Base-by-base conservation (phyloP, 352 stramenopile species). In the Hyphochytrium catenoides region DNA sequence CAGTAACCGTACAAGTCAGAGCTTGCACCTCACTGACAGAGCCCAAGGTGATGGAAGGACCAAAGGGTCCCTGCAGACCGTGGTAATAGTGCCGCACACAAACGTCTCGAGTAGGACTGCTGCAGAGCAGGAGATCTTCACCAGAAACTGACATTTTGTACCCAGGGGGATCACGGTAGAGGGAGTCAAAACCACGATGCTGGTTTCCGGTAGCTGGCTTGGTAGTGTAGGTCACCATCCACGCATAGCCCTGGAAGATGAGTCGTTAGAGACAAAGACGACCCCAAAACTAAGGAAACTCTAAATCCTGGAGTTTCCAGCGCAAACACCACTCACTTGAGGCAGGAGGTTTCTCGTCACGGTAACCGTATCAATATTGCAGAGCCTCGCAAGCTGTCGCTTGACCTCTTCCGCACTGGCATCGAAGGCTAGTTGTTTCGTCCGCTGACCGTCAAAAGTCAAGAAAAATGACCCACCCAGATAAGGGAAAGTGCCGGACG, bases 401-500 rank as follows among this genome's bases (percentile, higher is more conserved):
- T 81, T 59, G 48, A 96, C 70, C 8, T 67, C 56, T 8, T 65
- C 46, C 5, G 74, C 79, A 3, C 69, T 85, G 16, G 71, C 54
- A 48, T 93, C 74, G 46, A 70, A 72, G 22, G 56, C 51, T 11
- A 96, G 46, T 41, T 91, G 69, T 14, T 52, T 49, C 2, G 70
- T 95, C 39, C 57, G 77, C 25, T 85, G 60, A 7, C 62, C 67
- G 34, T 76, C 69, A 47, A 87, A 95, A 1, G 50, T 56, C 14
- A 96, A 48, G 3, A 66, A 69, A 54, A 95, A 96, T 15, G 72
- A 75, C 2, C 69, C 69, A 1, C 51, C 54, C 0, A 81, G 38
- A 34, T 51, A 65, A 8, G 34, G 58, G 17, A 46, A 51, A 0
- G 50, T 12, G 3, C 63, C 62, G n/a, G n/a, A n/a, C n/a, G n/a